Conservation (phyloP, 1,139 yeast species). For the Debaryomycetaceae sp. region DNA sequence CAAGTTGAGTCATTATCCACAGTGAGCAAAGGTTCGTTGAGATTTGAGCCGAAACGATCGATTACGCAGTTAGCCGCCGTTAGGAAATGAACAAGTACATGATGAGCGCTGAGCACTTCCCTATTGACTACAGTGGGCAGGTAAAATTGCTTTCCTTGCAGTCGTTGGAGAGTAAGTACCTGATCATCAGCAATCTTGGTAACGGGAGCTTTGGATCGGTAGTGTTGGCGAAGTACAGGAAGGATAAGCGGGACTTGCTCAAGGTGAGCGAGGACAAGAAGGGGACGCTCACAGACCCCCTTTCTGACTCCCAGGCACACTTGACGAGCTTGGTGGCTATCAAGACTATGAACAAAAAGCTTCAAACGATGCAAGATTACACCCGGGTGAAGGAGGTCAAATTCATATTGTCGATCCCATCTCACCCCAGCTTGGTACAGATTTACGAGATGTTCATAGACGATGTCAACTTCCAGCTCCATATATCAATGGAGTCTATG, state of each 20-base stretch:
- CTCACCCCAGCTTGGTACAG: slow-evolving; percentile 70
- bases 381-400: slow-evolving; percentile 67
- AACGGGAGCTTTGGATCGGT: slow-evolving; percentile 80
- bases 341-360: slow-evolving; percentile 66
- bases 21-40: neutral
- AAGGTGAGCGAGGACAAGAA: slow-evolving; percentile 12
- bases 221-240: slow-evolving; percentile 49
- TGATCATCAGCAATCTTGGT: slow-evolving; percentile 54
- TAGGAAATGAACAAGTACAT: neutral
- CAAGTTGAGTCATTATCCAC: too few species aligned
- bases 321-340: slow-evolving; percentile 65
- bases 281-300: slow-evolving; percentile 52
- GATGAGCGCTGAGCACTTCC: slow-evolving; percentile 2
- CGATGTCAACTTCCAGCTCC: slow-evolving; percentile 51
- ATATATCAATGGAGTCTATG: slow-evolving; percentile 87
- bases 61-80: slow-evolving; percentile 1
- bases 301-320: slow-evolving; percentile 20
- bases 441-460: slow-evolving; percentile 80
- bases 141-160: slow-evolving; percentile 34
- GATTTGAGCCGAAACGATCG: neutral
- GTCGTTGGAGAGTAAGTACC: slow-evolving; percentile 44
- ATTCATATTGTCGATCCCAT: slow-evolving; percentile 66
- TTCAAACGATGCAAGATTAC: slow-evolving; percentile 53
- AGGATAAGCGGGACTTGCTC: slow-evolving; percentile 11
- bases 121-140: slow-evolving; percentile 14